Conservation (phyloP, 192 early-diverging fungal species). For the Coemansia sp. region DNA sequence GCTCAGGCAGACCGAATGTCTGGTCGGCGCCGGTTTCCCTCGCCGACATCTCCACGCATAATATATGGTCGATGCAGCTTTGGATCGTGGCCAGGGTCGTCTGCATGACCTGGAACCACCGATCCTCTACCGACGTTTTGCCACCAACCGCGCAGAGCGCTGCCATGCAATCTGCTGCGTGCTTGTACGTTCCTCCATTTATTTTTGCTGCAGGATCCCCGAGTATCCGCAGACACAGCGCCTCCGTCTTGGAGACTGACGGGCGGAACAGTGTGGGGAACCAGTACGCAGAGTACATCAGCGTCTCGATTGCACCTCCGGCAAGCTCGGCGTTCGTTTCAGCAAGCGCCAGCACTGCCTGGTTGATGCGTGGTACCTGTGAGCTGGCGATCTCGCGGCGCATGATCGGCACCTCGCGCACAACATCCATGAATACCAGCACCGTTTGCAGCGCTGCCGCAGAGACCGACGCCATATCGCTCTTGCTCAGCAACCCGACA, state of each 20-base stretch:
- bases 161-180: slow-evolving; percentile 30
- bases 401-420: slow-evolving; percentile 45
- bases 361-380: slow-evolving; percentile 53
- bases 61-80: slow-evolving; percentile 44
- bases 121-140: slow-evolving; percentile 42
- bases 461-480: slow-evolving; percentile 25
- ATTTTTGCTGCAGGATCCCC: slow-evolving; percentile 12
- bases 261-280: slow-evolving; percentile 53
- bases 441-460: slow-evolving; percentile 35
- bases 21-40: not conserved
- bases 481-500: slow-evolving; percentile 36
- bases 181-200: slow-evolving; percentile 4
- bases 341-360: slow-evolving; percentile 34
- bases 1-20: slow-evolving; percentile 20
- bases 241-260: slow-evolving; percentile 43
- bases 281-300: slow-evolving; percentile 44
- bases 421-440: slow-evolving; percentile 42
- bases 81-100: slow-evolving; percentile 42
- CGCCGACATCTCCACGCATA: slow-evolving; percentile 17
- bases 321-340: slow-evolving; percentile 45
- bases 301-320: slow-evolving; percentile 22
- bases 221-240: slow-evolving; percentile 38
- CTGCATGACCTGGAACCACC: slow-evolving; percentile 45
- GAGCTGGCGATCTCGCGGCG: slow-evolving; percentile 44
- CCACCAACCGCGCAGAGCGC: slow-evolving; percentile 38